Conservation (phyloP, 352 stramenopile genomes). For the Blastocystis sp. region DNA sequence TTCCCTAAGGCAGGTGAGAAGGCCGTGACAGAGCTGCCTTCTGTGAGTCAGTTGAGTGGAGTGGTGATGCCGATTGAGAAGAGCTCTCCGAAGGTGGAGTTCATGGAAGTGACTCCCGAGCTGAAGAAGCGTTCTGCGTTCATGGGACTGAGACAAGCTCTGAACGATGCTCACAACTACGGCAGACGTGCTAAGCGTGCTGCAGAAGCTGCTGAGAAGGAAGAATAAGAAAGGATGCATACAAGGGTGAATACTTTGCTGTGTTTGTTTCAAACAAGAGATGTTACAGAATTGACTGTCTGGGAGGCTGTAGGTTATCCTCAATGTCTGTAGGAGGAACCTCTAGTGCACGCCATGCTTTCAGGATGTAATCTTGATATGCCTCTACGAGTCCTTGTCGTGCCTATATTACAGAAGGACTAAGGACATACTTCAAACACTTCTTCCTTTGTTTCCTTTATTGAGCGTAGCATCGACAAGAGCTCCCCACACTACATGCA, state of each 20-base stretch:
- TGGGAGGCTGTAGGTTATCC: neutral
- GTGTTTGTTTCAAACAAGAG: neutral
- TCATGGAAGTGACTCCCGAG: slow-evolving; percentile 73
- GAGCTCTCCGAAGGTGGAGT: slow-evolving; percentile 70
- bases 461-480: neutral
- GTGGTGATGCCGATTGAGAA: slow-evolving; percentile 71
- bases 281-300: neutral
- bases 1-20: slow-evolving; percentile 99
- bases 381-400: neutral
- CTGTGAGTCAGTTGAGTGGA: slow-evolving; percentile 83
- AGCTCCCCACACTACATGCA: neutral
- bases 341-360: neutral
- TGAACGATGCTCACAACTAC: slow-evolving; percentile 1
- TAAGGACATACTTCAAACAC: neutral
- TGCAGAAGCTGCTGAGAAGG: slow-evolving; percentile 28
- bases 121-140: slow-evolving; percentile 71
- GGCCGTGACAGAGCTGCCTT: slow-evolving; percentile 91
- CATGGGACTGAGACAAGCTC: slow-evolving; percentile 64
- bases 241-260: neutral
- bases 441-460: neutral
- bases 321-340: neutral
- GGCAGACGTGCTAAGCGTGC: slow-evolving; percentile 43
- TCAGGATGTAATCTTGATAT: neutral
- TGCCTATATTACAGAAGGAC: neutral
- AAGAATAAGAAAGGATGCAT: neutral